These are phyloP conservation scores for Lathyrus aphaca DNA, from an alignment of 306 rosid genomes.

Conservation along the genomic window DNA sequence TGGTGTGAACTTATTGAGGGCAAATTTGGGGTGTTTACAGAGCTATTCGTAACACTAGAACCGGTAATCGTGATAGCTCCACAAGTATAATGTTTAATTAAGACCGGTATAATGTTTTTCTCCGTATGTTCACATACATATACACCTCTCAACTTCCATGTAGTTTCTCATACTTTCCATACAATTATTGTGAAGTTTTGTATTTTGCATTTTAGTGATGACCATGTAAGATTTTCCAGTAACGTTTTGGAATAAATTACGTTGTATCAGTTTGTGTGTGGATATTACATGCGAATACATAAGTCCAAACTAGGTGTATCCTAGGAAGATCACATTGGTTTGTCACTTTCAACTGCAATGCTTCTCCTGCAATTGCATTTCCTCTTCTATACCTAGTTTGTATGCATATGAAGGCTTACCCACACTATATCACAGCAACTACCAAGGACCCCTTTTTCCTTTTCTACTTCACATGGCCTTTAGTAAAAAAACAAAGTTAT, in stretches of 20 bases:
- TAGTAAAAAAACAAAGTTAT: too few species aligned
- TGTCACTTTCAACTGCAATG: conserved; percentile 16
- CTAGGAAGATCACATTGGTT: conserved; percentile 17
- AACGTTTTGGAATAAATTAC: conserved; percentile 9
- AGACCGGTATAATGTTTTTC: background rate
- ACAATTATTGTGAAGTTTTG: conserved; percentile 28
- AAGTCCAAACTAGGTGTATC: conserved; percentile 27
- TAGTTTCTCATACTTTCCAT: conserved; percentile 24
- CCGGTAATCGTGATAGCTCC: too few species aligned
- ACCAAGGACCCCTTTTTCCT: too few species aligned
- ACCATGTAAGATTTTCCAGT: conserved; percentile 40
- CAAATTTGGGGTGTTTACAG: too few species aligned
- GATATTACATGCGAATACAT: conserved; percentile 20
- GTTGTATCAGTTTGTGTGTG: background rate
- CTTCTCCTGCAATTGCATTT: background rate
- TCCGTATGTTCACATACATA: conserved; percentile 32
- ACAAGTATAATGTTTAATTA: conserved; percentile 11
- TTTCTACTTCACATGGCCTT: too few species aligned
- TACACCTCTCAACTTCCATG: conserved; percentile 26
- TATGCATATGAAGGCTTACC: background rate
- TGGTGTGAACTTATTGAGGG: too few species aligned
- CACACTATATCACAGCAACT: too few species aligned
- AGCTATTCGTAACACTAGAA: too few species aligned
- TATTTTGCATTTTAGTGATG: conserved; percentile 33
- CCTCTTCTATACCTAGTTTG: conserved; percentile 12